These are phyloP conservation scores for Phytophthora quininea DNA, from an alignment of 352 stramenopile genomes.

Conservation along the genomic window DNA sequence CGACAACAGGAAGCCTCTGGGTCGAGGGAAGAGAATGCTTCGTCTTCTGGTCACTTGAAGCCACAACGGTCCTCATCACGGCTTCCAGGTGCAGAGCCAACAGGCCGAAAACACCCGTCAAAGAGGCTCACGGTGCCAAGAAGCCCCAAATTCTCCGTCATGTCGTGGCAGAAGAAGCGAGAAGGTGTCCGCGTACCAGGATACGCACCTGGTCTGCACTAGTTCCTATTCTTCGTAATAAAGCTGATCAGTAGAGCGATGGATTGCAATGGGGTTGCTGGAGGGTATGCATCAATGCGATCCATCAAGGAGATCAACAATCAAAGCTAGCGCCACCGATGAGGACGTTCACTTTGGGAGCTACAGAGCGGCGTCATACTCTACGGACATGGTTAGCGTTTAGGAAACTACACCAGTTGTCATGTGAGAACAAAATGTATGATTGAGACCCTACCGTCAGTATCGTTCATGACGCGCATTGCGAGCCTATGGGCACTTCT, in stretches of 20 bases:
- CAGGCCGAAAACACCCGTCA: slow-evolving; percentile 23
- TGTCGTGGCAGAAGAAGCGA: slow-evolving; percentile 85
- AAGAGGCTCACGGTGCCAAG: slow-evolving; percentile 77
- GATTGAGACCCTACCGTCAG: background rate
- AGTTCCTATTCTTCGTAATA: background rate
- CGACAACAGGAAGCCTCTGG: slow-evolving; percentile 2
- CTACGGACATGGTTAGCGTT: too few relatives aligned
- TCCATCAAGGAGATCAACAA: slow-evolving; percentile 14
- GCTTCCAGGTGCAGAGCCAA: slow-evolving; percentile 23
- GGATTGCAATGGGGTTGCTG: slow-evolving; percentile 21
- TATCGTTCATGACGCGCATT: background rate
- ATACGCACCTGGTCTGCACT: background rate
- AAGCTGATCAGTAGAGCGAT: slow-evolving; percentile 13
- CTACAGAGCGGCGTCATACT: too few relatives aligned
- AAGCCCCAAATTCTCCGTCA: slow-evolving; percentile 86
- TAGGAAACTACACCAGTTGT: background rate
- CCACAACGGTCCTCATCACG: slow-evolving; percentile 45
- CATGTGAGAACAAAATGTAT: background rate
- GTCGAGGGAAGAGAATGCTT: slow-evolving; percentile 22
- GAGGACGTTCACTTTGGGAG: too few relatives aligned
- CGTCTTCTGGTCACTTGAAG: slow-evolving; percentile 27
- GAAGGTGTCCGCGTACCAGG: slow-evolving; percentile 17
- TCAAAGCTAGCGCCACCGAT: slow-evolving; percentile 3
- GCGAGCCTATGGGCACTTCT: slow-evolving; percentile 89
- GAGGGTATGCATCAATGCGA: slow-evolving; percentile 39